These are phyloP conservation scores for Volvox carteri DNA, from an alignment of 163 green algal genomes.

Conservation along the genomic window DNA sequence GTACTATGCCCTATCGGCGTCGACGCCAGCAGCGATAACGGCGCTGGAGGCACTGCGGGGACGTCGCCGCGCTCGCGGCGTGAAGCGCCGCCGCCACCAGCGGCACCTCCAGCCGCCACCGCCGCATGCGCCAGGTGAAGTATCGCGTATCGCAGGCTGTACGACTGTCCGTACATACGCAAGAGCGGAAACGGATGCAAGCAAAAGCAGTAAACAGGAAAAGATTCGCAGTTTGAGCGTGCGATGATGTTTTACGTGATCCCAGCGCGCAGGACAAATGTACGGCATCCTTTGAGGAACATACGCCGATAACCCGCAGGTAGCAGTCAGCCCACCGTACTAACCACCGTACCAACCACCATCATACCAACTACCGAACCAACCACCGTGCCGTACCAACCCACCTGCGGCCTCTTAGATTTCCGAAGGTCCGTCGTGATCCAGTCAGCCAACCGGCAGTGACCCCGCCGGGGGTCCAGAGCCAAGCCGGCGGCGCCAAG, in stretches of 20 bases:
- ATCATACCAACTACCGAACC: neutral
- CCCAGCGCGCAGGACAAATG: too few species aligned
- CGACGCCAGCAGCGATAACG: neutral
- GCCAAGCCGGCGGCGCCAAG: neutral
- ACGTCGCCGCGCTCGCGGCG: neutral
- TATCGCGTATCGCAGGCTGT: conserved; percentile 45
- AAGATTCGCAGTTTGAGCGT: too few species aligned
- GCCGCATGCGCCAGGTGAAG: neutral
- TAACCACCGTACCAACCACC: neutral
- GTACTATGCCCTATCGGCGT: neutral
- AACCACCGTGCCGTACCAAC: neutral
- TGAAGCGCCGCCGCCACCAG: neutral
- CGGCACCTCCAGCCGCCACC: neutral
- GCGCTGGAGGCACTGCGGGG: neutral
- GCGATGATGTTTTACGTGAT: too few species aligned
- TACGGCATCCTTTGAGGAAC: too few species aligned
- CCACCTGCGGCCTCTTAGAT: conserved; percentile 16
- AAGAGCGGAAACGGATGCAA: neutral
- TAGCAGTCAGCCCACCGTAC: too few species aligned
- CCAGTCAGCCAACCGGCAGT: conserved; percentile 20
- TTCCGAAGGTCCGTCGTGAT: neutral
- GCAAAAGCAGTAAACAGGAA: too few species aligned
- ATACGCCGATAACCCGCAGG: too few species aligned
- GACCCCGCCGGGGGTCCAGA: neutral
- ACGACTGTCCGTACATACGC: neutral